Percentiles rank a stretch among this genome's conserved stretches.
Conservation (phyloP, 345 rosid species). For the Populus deltoides region DNA sequence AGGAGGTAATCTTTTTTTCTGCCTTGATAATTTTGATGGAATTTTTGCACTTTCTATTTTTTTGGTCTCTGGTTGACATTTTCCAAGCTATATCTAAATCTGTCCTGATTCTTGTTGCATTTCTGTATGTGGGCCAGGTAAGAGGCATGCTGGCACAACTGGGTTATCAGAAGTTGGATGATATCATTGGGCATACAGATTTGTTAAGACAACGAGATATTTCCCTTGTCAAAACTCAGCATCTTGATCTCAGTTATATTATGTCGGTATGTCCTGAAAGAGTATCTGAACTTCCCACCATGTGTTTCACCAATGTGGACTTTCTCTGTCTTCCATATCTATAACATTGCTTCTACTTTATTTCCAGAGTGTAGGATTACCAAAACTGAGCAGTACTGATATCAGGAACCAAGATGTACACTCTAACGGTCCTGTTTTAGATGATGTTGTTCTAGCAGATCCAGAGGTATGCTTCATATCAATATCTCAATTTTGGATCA, state of each 20-base stretch:
- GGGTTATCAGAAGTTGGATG: slow-evolving; percentile 91
- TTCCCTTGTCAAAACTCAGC: slow-evolving; percentile 96
- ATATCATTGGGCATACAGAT: slow-evolving; percentile 80
- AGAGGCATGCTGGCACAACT: slow-evolving; percentile 90
- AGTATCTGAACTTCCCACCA: background rate
- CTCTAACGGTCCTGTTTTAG: slow-evolving; percentile 79
- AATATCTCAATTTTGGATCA: background rate
- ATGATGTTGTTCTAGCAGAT: slow-evolving; percentile 73
- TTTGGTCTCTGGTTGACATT: slow-evolving; percentile 5
- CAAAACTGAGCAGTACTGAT: slow-evolving; percentile 83
- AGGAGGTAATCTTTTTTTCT: slow-evolving; percentile 64
- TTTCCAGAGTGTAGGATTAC: slow-evolving; percentile 73
- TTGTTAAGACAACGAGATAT: slow-evolving; percentile 78
- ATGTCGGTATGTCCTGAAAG: slow-evolving; percentile 54
- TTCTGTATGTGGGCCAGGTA: slow-evolving; percentile 45
- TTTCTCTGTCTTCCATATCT: slow-evolving; percentile 9
- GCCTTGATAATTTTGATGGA: background rate
- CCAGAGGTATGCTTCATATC: slow-evolving; percentile 55
- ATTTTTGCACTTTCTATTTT: background rate
- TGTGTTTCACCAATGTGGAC: slow-evolving; percentile 4
- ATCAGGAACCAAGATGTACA: slow-evolving; percentile 92
- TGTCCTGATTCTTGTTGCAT: background rate
- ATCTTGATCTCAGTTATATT: slow-evolving; percentile 81
- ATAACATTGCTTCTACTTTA: slow-evolving; percentile 11
- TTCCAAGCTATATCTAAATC: background rate